Base-by-base conservation (phyloP, 2,329 filamentous ascomycete genomes). In the Trichoderma citrinoviride region DNA sequence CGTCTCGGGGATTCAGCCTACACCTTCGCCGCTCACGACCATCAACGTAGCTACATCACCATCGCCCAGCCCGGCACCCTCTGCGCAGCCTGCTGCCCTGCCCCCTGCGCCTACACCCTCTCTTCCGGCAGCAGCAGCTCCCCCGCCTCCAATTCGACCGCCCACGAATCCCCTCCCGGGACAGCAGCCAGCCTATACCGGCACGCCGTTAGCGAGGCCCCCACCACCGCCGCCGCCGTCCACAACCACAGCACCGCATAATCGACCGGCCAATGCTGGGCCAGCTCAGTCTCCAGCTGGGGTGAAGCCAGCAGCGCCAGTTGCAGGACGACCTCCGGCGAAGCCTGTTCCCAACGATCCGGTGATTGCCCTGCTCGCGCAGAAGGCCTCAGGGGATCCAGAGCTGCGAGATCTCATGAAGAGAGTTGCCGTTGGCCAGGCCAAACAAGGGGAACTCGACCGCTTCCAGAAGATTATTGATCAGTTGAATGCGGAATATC, bases 381-480 rank as follows among this genome's bases (percentile, higher is more conserved):
- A 91, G 70, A 86, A 87, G 68, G 91, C 91, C 7, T 90, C 89
- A 0, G 87, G 85, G 27, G 90, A 95, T 72, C 83, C 87, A 0
- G 83, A 89, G 63, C 79, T 95, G 10, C 88, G 92, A 65, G 87
- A 90, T 41, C 80, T 95, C 0, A 95, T 95, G 91, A 92, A 92
- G 74, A 86, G 91, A 61, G 91, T 95, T 0, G 91, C 91, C 0
- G 87, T 88, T 29, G 91, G 91, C 1, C 84, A 89, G 69, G 91
- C 91, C 0, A 87, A 85, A 14, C 84, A 86, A 43, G 84, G 87
- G 15, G 90, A 95, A 73, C 78, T 95, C 14, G 86, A 87, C 53
- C 85, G 88, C 67, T 95, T 95, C 70, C 91, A 95, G 73, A 83
- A 83, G 55, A 91, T 95, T 47, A 95, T 95, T 67, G 90, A 93